Evolutionary conservation across 495 filamentous ascomycete genomes (phyloP), one percentile per base, ranked within the genome.

Genomic region (Trichocladium uniseriatum): DNA sequence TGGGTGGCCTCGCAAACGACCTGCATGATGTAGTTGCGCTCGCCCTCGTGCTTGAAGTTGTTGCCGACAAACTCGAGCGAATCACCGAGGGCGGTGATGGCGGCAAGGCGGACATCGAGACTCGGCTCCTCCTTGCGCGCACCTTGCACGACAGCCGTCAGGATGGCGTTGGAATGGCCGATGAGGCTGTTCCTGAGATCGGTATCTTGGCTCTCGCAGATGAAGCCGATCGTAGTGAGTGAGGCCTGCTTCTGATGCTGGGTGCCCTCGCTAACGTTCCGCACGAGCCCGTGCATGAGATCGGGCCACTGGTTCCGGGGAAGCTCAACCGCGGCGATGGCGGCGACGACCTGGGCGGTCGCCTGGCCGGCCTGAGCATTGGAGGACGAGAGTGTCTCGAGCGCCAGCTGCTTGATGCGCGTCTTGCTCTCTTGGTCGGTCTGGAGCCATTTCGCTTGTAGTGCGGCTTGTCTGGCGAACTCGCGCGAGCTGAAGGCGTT

Each of bases 11-110:
- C 92, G 69, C 92, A 98, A 59, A 98, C 86, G 55, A 98, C 92
- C 72, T 98, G 92, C 92, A 98, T 98, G 62, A 98, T 98, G 73
- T 97, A 97, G 72, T 98, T 97, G 32, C 92, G 81, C 73, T 98
- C 92, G 54, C 91, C 92, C 67, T 98, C 92, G 60, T 97, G 94
- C 63, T 96, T 92, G 67, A 98, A 97, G 69, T 98, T 98, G 66
- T 86, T 88, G 13, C 87, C 80, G 29, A 98, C 91, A 64, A 98
- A 98, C 67, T 98, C 92, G 20, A 97, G 80, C n/a, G 89, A 95
- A 63, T 98, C 94, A 58, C 89, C 86, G 14, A 98, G 82, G 16
- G 92, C 94, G 45, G 84, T 84, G 63, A 98, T 90, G 58, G 92
- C 92, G 31, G 92, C 87, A 54, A 84, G 77, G 39, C 92, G 87